phyloP scores from a whole-genome alignment of 129 eudicot genomes.

The sunflower (Helianthus annuus) region HanXRQr2.0-SUNRISE NC_035443.2:149204829-149205328 shows the following conservation, averaged over 20 bases:
- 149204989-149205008: not conserved
- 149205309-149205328: too few species aligned
- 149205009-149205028: not conserved
- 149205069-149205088: conserved; percentile 78
- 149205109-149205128: conserved; percentile 72
- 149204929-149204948: conserved; percentile 75
- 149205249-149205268: too few species aligned
- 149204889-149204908: conserved; percentile 78
- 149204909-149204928: conserved; percentile 81
- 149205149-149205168: conserved; percentile 30
- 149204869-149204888: conserved; percentile 76
- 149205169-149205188: not conserved
- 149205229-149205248: too few species aligned
- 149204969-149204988: not conserved
- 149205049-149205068: conserved; percentile 94
- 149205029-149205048: conserved; percentile 48
- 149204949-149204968: conserved; percentile 65
- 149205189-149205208: not conserved
- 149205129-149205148: conserved; percentile 66
- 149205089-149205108: conserved; percentile 89
- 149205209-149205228: too few species aligned
- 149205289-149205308: too few species aligned
- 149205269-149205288: too few species aligned
- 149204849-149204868: conserved; percentile 33
- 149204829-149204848: too few species aligned